Percentiles rank a stretch among this genome's conserved stretches.
phyloP scores from a whole-genome alignment of 148 eudicot species.

The Camellia sinensis region DNA sequence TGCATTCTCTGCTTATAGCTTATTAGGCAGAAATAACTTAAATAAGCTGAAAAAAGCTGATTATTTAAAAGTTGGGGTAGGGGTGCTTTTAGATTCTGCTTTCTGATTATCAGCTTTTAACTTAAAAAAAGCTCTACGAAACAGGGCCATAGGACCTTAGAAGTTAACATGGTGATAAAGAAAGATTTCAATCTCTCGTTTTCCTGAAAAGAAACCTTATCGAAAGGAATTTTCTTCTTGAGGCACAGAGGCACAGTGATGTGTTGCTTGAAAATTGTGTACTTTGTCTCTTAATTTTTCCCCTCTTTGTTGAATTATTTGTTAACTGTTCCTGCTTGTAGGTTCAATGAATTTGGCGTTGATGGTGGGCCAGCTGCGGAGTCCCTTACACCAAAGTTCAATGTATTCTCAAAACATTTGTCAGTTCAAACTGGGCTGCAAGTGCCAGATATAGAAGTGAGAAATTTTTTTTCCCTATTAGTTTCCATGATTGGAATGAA shows the following conservation, averaged over 20 bases:
- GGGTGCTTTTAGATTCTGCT: too few relatives aligned
- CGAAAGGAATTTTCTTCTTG: neutral
- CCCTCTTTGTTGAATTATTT: neutral
- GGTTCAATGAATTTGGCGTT: constrained; percentile 69
- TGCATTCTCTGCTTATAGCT: too few relatives aligned
- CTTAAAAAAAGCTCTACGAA: too few relatives aligned
- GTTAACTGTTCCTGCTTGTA: constrained; percentile 20
- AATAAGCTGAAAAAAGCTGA: too few relatives aligned
- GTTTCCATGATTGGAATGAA: neutral
- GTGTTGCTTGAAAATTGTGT: neutral
- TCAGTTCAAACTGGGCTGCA: constrained; percentile 52
- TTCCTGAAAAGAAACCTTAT: neutral
- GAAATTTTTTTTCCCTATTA: neutral
- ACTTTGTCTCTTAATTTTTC: neutral
- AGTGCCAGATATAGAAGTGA: constrained; percentile 63
- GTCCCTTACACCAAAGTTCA: constrained; percentile 57
- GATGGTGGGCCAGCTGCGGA: constrained; percentile 87
- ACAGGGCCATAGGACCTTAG: neutral
- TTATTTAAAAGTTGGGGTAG: too few relatives aligned
- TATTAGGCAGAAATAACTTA: too few relatives aligned
- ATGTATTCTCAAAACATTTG: constrained; percentile 49
- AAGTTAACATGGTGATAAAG: neutral
- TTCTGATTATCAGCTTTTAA: too few relatives aligned
- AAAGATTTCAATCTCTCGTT: neutral
- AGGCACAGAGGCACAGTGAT: neutral